Base-by-base conservation (phyloP, 1,284 basidiomycete species). In the Leccinum fallax region DNA sequence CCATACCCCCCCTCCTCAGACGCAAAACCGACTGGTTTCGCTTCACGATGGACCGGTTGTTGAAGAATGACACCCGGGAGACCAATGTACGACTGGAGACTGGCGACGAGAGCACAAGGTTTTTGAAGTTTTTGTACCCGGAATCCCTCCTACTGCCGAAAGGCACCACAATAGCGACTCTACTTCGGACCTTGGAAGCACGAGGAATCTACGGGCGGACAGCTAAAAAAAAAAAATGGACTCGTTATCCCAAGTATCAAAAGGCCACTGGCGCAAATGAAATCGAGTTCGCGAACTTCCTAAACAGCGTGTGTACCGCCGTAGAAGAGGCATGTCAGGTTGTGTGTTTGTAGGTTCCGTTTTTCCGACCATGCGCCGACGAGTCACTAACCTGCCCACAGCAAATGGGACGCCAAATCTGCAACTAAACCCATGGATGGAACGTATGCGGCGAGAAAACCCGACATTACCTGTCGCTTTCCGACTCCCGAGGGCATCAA, bases 381-480 rank as follows among this genome's bases (percentile, higher is more conserved):
- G 6, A 53, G 9, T 53, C 13, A 21, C 28, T 13, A n/a, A 15
- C 13, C 9, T 16, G 19, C 2, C 24, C 3, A 32, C 53, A 55
- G 51, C 5, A 13, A 53, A 59, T 59, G 58, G 52, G 52, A 51
- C 4, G 28, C 58, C 3, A 2, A 46, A 19, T 59, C 58, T 34
- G 11, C 30, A 46, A 53, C 26, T 8, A 59, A 54, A 59, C 51
- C 52, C 4, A 26, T 59, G 24, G 36, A 46, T 30, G 58, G 58
- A n/a, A 15, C 36, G 11, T 40, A 54, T 26, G 38, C 19, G 8
- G n/a, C 7, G 5, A 48, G 46, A 24, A 60, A 57, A 30, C 59
- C 53, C 3, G 32, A 57, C 10, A 57, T 60, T 11, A 51, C 53
- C 3, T 60, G 59, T 7, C 49, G 30, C 15, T 59, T 60, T 30